Evolutionary conservation across 345 rosid genomes (phyloP).

Genomic region (Melaleuca quinquenervia): DNA sequence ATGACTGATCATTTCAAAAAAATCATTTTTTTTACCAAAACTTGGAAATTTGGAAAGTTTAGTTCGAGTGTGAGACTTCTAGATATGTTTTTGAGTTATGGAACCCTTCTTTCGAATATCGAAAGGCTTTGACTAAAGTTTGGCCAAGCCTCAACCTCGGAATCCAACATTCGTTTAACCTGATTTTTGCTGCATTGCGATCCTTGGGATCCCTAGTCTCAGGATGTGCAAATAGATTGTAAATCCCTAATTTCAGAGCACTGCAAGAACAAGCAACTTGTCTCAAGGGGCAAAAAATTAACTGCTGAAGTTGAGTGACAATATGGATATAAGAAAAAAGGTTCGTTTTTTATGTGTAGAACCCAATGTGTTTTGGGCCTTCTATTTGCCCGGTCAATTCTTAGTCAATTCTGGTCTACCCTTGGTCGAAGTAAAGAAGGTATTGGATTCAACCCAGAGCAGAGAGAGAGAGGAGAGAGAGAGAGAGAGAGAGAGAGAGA

Average conservation of each 20-base stretch:
- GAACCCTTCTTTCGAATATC: not conserved
- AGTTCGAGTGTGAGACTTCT: not conserved
- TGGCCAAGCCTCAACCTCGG: not conserved
- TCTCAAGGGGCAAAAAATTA: not conserved
- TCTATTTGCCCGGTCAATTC: not conserved
- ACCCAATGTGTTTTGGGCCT: not conserved
- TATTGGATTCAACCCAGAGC: fast-evolving
- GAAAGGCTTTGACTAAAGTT: not conserved
- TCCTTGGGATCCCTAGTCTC: not conserved
- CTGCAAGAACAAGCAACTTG: not conserved
- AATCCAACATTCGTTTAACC: not conserved
- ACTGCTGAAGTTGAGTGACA: not conserved
- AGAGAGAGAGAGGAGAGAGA: too few species aligned
- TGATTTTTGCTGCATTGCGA: not conserved
- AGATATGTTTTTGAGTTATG: not conserved
- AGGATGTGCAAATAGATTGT: not conserved
- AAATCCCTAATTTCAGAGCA: not conserved
- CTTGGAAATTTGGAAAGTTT: not conserved
- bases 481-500: too few species aligned
- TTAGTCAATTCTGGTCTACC: not conserved
- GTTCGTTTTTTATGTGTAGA: not conserved
- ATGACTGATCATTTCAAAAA: not conserved
- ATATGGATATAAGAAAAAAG: not conserved
- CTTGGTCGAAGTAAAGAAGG: not conserved
- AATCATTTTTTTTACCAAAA: not conserved